These are phyloP conservation scores for Epichloe bromicola DNA, from an alignment of 2,329 filamentous ascomycete genomes.

Conservation along the genomic window DNA sequence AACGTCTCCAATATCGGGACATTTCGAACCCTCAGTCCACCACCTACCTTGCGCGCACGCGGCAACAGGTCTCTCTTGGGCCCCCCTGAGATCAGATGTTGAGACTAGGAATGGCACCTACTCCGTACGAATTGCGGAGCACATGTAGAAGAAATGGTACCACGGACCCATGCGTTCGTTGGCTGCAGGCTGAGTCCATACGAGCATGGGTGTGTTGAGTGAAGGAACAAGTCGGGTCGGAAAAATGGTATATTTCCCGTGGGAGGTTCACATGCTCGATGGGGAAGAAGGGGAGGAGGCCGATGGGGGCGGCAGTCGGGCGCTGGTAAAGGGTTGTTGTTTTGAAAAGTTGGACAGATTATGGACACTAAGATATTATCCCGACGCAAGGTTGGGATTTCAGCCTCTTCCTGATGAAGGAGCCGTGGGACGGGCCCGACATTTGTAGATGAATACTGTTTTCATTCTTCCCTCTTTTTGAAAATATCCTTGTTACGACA, in stretches of 20 bases:
- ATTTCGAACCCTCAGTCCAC: not conserved
- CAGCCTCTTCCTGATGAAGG: too few species aligned
- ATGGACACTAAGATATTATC: too few species aligned
- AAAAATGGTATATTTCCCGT: not conserved
- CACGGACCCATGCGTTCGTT: too few species aligned
- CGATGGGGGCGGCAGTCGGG: not conserved
- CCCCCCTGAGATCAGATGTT: not conserved
- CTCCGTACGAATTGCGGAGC: too few species aligned
- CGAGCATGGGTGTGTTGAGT: not conserved
- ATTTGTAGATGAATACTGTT: too few species aligned
- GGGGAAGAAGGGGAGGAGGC: not conserved
- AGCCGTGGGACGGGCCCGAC: too few species aligned
- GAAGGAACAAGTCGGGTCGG: not conserved
- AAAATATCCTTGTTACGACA: too few species aligned
- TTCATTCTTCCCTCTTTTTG: too few species aligned
- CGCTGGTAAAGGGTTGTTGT: constrained; percentile 3
- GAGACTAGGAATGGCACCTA: not conserved
- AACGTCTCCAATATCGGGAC: not conserved
- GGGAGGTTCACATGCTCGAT: not conserved
- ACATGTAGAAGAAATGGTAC: too few species aligned
- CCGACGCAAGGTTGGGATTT: too few species aligned
- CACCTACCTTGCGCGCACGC: not conserved
- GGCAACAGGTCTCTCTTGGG: not conserved
- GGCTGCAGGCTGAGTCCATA: too few species aligned
- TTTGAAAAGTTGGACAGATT: not conserved